phyloP scores from a whole-genome alignment of 1,139 yeast species.

The Protomyces inouyei region DNA sequence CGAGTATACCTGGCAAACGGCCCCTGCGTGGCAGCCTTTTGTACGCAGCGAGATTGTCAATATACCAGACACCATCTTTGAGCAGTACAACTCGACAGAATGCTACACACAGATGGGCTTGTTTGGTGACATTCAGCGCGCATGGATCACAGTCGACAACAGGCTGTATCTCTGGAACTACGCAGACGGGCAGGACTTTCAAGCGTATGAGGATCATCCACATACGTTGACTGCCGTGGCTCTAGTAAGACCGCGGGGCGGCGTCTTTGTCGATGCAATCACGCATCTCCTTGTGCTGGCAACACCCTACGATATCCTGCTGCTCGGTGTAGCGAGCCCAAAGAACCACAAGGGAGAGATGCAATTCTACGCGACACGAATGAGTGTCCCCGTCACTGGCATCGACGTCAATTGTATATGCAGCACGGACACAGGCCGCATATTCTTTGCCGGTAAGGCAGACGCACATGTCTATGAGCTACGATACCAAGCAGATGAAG shows the following conservation, averaged over 20 bases:
- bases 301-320: slow-evolving; percentile 72
- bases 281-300: slow-evolving; percentile 68
- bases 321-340: slow-evolving; percentile 65
- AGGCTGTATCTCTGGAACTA: slow-evolving; percentile 81
- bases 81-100: slow-evolving; percentile 66
- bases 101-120: slow-evolving; percentile 74
- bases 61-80: slow-evolving; percentile 78
- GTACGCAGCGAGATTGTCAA: slow-evolving; percentile 63
- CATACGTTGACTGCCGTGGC: slow-evolving; percentile 73
- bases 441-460: slow-evolving; percentile 79
- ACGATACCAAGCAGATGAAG: slow-evolving; percentile 75
- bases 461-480: slow-evolving; percentile 84
- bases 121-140: slow-evolving; percentile 71
- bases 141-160: slow-evolving; percentile 85
- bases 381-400: slow-evolving; percentile 74
- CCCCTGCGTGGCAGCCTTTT: slow-evolving; percentile 61
- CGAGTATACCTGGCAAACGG: slow-evolving; percentile 34
- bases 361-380: slow-evolving; percentile 74
- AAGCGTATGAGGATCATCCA: slow-evolving; percentile 74
- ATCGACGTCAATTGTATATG: slow-evolving; percentile 62
- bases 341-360: slow-evolving; percentile 45
- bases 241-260: slow-evolving; percentile 71
- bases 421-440: slow-evolving; percentile 65
- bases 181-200: slow-evolving; percentile 60
- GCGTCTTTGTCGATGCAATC: slow-evolving; percentile 73